Percentiles rank a stretch among this genome's conserved stretches.
These are phyloP conservation scores for Teunomyces aglyptinius DNA, from an alignment of 805 yeast species.

Conservation along the genomic window DNA sequence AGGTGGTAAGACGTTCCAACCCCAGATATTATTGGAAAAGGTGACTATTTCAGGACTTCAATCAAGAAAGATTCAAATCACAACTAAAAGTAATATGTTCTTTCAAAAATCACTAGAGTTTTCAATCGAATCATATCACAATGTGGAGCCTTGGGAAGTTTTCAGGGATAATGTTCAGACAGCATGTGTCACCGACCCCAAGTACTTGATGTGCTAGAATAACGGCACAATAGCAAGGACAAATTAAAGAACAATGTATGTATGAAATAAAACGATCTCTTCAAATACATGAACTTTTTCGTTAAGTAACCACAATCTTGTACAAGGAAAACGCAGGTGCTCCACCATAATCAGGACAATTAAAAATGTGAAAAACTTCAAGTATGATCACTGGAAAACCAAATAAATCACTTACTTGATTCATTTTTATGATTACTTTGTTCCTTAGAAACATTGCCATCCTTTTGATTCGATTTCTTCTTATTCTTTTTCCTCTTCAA, in stretches of 20 bases:
- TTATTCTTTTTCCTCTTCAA: background rate
- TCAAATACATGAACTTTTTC: no score
- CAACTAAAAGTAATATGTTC: background rate
- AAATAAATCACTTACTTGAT: no score
- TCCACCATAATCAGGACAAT: no score
- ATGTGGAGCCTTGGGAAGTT: constrained; percentile 1
- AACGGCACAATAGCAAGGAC: background rate
- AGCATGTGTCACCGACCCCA: background rate
- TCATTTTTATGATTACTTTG: background rate
- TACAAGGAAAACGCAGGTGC: no score
- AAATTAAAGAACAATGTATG: no score
- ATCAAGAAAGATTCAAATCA: background rate
- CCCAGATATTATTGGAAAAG: background rate
- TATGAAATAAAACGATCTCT: no score
- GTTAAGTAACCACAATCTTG: no score
- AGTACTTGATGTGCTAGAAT: background rate
- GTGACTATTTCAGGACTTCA: background rate
- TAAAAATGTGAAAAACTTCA: no score
- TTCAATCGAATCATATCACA: background rate
- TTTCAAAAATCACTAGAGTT: background rate
- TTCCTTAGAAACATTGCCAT: background rate
- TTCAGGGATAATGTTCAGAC: background rate
- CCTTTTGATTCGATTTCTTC: background rate
- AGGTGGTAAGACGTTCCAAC: constrained; percentile 1
- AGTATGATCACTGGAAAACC: no score